phyloP scores from a whole-genome alignment of 805 yeast genomes.

The Candida xyloterini region DNA sequence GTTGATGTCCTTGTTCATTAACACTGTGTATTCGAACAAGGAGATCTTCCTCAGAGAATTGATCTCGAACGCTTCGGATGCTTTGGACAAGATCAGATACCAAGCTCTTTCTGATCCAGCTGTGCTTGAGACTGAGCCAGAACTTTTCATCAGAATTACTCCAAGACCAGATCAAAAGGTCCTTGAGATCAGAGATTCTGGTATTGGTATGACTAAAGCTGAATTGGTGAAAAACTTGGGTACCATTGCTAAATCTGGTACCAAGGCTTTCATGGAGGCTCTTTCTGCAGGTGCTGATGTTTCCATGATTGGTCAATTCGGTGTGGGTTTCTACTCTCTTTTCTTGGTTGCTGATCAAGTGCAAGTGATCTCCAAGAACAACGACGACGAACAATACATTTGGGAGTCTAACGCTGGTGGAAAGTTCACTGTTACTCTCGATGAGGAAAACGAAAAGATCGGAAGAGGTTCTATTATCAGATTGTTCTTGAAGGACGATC shows the following conservation, averaged over 20 bases:
- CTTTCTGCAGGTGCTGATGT: constrained; percentile 99
- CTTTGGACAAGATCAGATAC: constrained; percentile 96
- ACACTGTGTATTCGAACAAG: constrained; percentile 99
- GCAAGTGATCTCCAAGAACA: constrained; percentile 96
- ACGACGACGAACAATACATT: constrained; percentile 98
- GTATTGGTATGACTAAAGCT: constrained; percentile 99
- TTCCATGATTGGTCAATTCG: constrained; percentile 99
- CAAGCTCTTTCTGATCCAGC: constrained; percentile 91
- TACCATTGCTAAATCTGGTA: constrained; percentile 99
- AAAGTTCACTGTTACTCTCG: constrained; percentile 93
- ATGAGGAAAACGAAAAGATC: constrained; percentile 78
- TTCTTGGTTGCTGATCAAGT: constrained; percentile 99
- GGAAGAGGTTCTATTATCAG: constrained; percentile 95
- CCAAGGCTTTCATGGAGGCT: constrained; percentile 99
- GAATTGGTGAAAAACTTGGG: constrained; percentile 98
- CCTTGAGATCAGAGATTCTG: constrained; percentile 96
- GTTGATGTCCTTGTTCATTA: constrained; percentile 99
- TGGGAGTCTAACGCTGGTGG: constrained; percentile 99
- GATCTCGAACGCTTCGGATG: constrained; percentile 98
- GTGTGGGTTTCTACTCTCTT: constrained; percentile 99
- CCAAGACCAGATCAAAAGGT: constrained; percentile 94
- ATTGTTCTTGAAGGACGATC: constrained; percentile 97
- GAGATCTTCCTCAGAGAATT: constrained; percentile 98
- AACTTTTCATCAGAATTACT: constrained; percentile 93
- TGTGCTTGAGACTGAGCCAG: constrained; percentile 91